Evolutionary conservation across 2,329 filamentous ascomycete species (phyloP).

Genomic region (Fusarium robinianum): DNA sequence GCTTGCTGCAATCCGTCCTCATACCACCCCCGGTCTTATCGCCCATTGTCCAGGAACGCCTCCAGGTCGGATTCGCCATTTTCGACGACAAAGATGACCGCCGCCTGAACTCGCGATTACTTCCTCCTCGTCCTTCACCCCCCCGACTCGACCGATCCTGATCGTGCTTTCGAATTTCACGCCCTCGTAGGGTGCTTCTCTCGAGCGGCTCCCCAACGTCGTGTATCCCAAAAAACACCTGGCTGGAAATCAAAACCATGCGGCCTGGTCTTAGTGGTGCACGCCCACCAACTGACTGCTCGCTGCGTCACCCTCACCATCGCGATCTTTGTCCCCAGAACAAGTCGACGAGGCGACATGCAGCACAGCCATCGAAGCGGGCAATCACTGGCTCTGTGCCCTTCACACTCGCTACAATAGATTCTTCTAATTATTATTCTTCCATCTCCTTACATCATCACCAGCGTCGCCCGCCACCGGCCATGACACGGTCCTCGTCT

Average conservation of each 20-base stretch:
- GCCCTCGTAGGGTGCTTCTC: conserved; percentile 14
- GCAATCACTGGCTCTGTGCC: conserved; percentile 25
- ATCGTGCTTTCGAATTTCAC: conserved; percentile 7
- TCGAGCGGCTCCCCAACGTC: conserved; percentile 10
- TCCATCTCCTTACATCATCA: conserved; percentile 9
- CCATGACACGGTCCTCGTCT: conserved; percentile 24
- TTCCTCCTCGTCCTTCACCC: conserved; percentile 6
- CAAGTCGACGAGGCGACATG: conserved; percentile 30
- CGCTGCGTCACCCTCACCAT: conserved; percentile 22
- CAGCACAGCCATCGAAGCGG: conserved; percentile 22
- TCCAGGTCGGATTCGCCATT: conserved; percentile 14
- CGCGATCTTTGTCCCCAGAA: conserved; percentile 18
- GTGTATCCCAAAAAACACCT: conserved; percentile 9
- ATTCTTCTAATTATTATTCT: conserved; percentile 8
- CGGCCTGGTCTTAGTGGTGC: conserved; percentile 30
- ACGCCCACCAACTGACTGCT: conserved; percentile 27
- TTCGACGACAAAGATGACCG: conserved; percentile 31
- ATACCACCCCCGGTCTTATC: conserved; percentile 11
- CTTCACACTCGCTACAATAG: conserved; percentile 24
- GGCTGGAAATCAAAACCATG: conserved; percentile 29
- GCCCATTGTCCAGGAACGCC: conserved; percentile 9
- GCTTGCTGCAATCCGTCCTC: conserved; percentile 10
- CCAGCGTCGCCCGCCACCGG: conserved; percentile 12
- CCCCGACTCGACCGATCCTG: conserved; percentile 17
- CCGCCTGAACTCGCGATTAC: conserved; percentile 21